Evolutionary conservation across 768 basidiomycete species (phyloP).

Genomic region (Coprinopsis strossmayeri): DNA sequence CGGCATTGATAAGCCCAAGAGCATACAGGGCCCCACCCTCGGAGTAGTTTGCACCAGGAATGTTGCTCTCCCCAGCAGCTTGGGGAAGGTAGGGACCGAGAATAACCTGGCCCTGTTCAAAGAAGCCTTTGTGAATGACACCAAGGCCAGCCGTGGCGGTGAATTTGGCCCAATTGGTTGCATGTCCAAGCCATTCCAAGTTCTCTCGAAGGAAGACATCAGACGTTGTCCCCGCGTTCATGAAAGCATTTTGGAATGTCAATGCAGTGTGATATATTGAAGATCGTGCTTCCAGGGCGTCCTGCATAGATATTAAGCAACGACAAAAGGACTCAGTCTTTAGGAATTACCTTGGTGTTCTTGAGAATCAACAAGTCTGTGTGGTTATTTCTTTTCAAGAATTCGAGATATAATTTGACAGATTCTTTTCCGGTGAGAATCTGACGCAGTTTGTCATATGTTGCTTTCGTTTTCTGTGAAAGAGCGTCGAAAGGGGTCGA

Average conservation of each 20-base stretch:
- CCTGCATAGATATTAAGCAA: constrained; percentile 37
- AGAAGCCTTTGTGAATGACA: constrained; percentile 96
- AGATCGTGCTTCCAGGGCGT: constrained; percentile 85
- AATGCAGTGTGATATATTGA: constrained; percentile 98
- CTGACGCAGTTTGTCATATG: constrained; percentile 68
- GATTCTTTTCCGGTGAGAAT: constrained; percentile 91
- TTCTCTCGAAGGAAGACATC: constrained; percentile 93
- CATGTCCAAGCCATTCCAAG: constrained; percentile 92
- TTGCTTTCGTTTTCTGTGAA: constrained; percentile 48
- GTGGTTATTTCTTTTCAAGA: constrained; percentile 91
- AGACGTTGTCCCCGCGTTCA: constrained; percentile 96
- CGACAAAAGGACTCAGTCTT: not conserved
- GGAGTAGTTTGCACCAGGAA: constrained; percentile 77
- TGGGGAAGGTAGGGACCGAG: constrained; percentile 91
- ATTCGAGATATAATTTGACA: constrained; percentile 90
- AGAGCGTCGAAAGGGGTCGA: not conserved
- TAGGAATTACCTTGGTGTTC: constrained; percentile 89
- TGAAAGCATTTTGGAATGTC: constrained; percentile 95
- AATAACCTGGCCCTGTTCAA: constrained; percentile 87
- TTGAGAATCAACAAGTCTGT: constrained; percentile 89
- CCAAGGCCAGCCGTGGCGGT: constrained; percentile 95
- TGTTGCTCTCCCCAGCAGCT: constrained; percentile 65
- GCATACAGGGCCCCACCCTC: constrained; percentile 97
- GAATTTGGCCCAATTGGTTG: constrained; percentile 98
- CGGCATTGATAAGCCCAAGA: constrained; percentile 90